Evolutionary conservation across 352 stramenopile species (phyloP).

Genomic region (Pseudoperonospora humuli): DNA sequence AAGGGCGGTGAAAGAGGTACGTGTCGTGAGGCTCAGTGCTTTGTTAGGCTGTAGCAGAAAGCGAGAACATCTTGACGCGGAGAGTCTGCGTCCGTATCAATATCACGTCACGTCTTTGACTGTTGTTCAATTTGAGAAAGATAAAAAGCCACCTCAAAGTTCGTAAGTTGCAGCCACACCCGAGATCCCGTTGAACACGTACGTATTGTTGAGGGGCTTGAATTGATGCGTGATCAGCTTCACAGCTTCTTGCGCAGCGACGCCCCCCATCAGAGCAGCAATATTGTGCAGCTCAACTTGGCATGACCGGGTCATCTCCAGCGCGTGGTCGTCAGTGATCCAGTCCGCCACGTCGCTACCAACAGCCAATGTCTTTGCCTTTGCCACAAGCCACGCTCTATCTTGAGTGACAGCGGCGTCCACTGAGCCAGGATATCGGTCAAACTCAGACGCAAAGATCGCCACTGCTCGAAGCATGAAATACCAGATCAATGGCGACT

Average conservation of each 20-base stretch:
- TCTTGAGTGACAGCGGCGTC: conserved; percentile 47
- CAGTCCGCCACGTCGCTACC: conserved; percentile 31
- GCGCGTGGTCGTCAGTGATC: conserved; percentile 67
- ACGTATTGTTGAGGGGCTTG: conserved; percentile 94
- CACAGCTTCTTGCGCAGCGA: conserved; percentile 95
- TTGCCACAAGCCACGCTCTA: conserved; percentile 47
- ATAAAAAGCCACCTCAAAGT: conserved; percentile 36
- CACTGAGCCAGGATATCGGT: conserved; percentile 79
- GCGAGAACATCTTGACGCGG: conserved; percentile 1
- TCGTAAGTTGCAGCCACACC: conserved; percentile 59
- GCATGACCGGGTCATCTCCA: conserved; percentile 90
- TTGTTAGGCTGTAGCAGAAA: conserved; percentile 2
- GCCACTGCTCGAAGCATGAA: conserved; percentile 84
- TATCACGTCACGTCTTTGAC: conserved; percentile 8
- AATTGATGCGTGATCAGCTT: conserved; percentile 99
- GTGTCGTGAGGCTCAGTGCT: conserved; percentile 3
- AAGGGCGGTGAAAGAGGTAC: conserved; percentile 6
- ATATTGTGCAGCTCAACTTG: conserved; percentile 92
- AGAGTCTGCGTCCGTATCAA: conserved; percentile 2
- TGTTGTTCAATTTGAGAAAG: conserved; percentile 8
- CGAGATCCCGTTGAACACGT: conserved; percentile 97
- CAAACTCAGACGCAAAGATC: conserved; percentile 38
- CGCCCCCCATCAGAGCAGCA: conserved; percentile 91
- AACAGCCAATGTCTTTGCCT: conserved; percentile 34
- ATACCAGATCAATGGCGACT: conserved; percentile 95